phyloP scores from a whole-genome alignment of 805 yeast genomes.

The Candida saitoana region DNA sequence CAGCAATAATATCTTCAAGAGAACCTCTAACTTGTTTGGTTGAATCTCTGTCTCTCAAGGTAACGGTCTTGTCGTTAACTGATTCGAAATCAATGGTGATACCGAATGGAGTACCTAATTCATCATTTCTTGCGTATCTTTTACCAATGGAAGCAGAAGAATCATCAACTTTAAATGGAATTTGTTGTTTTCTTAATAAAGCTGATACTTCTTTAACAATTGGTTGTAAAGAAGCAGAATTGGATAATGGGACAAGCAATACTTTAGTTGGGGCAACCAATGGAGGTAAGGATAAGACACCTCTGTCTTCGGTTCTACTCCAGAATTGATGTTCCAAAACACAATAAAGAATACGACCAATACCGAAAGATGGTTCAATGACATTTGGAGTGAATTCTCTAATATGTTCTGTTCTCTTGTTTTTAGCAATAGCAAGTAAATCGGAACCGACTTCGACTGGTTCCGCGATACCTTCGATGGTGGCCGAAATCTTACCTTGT shows the following conservation, averaged over 20 bases:
- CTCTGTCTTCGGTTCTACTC: constrained; percentile 83
- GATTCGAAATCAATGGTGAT: constrained; percentile 95
- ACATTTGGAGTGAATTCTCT: constrained; percentile 97
- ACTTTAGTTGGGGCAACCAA: constrained; percentile 97
- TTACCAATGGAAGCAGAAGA: constrained; percentile 97
- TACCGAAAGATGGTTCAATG: constrained; percentile 98
- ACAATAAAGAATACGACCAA: constrained; percentile 93
- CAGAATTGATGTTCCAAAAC: constrained; percentile 93
- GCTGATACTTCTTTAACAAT: constrained; percentile 65
- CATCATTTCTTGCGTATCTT: constrained; percentile 97
- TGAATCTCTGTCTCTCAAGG: constrained; percentile 95
- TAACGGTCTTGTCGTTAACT: constrained; percentile 79
- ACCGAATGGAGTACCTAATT: constrained; percentile 98
- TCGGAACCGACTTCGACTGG: constrained; percentile 69
- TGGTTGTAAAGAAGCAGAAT: constrained; percentile 75
- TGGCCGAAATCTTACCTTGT: constrained; percentile 61
- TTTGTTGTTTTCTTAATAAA: constrained; percentile 70
- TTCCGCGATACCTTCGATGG: constrained; percentile 60
- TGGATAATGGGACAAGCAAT: constrained; percentile 87
- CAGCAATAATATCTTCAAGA: constrained; percentile 61
- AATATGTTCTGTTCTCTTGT: constrained; percentile 78
- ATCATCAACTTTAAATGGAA: constrained; percentile 95
- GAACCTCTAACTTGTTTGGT: constrained; percentile 96
- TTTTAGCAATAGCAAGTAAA: constrained; percentile 71
- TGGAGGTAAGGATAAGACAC: constrained; percentile 88